Evolutionary conservation across 2,329 filamentous ascomycete genomes (phyloP).

Genomic region (Botryotinia convoluta): DNA sequence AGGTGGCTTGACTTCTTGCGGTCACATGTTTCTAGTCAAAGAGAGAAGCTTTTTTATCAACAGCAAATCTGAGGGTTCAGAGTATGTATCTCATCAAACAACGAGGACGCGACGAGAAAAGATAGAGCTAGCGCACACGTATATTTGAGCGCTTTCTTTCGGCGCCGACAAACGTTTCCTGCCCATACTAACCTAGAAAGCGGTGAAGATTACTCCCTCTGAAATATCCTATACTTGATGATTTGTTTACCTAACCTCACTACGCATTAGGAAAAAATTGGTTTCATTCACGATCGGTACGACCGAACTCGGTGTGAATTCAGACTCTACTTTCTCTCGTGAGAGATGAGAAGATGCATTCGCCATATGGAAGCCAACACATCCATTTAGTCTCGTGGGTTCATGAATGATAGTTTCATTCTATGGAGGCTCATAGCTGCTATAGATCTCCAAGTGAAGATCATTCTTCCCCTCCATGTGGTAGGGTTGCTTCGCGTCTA

Average conservation of each 20-base stretch:
- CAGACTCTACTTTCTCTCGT: neutral
- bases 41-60: neutral
- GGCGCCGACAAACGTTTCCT: neutral
- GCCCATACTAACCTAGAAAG: neutral
- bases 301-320: neutral
- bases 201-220: neutral
- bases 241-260: neutral
- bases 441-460: slow-evolving; percentile 3
- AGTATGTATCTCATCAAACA: neutral
- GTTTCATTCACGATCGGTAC: neutral
- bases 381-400: neutral
- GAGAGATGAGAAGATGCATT: neutral
- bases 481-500: slow-evolving; percentile 2
- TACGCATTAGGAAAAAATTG: neutral
- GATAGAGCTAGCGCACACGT: neutral
- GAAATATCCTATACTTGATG: neutral
- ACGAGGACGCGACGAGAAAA: neutral
- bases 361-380: neutral
- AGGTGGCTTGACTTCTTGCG: neutral
- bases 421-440: neutral
- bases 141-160: neutral
- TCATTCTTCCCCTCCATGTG: slow-evolving; percentile 4
- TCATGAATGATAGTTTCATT: neutral
- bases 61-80: neutral
- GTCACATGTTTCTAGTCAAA: neutral